A percentile compares a stretch with the other conserved stretches of the same genome.
phyloP scores from a whole-genome alignment of 2,329 filamentous ascomycete genomes.

The Trichoderma sp. region DNA sequence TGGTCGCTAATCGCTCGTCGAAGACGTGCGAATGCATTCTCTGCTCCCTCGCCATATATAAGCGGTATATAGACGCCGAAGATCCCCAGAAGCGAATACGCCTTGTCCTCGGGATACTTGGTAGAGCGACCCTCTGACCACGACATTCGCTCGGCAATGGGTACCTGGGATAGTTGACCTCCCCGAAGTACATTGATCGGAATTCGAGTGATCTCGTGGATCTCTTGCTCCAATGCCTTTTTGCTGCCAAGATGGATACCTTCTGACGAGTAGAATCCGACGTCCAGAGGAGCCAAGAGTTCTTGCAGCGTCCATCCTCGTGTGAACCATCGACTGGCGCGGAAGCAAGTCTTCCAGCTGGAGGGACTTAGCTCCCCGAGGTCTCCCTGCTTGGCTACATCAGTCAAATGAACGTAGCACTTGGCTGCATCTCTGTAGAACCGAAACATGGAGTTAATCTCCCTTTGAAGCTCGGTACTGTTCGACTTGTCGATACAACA shows the following conservation, averaged over 20 bases:
- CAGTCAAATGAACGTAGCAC: neutral
- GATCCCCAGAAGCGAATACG: too few species aligned
- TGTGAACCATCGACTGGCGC: neutral
- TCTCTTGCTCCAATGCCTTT: neutral
- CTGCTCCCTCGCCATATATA: too few species aligned
- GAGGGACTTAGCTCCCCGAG: neutral
- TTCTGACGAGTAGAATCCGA: neutral
- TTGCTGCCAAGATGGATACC: neutral
- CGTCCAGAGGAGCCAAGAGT: neutral
- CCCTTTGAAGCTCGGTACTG: neutral
- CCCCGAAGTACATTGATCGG: neutral
- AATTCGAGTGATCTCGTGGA: neutral
- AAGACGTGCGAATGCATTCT: neutral
- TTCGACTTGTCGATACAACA: conserved; percentile 1
- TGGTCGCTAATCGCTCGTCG: neutral
- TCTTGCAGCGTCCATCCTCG: neutral
- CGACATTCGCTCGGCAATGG: neutral
- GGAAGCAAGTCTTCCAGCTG: neutral
- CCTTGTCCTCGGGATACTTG: neutral
- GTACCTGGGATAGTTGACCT: neutral
- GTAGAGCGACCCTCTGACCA: neutral
- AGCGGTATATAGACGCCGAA: too few species aligned
- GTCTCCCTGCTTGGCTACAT: neutral
- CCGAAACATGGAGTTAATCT: neutral
- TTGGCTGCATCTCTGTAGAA: neutral